Conservation (phyloP, 805 yeast species). For the Ogataea corticis region DNA sequence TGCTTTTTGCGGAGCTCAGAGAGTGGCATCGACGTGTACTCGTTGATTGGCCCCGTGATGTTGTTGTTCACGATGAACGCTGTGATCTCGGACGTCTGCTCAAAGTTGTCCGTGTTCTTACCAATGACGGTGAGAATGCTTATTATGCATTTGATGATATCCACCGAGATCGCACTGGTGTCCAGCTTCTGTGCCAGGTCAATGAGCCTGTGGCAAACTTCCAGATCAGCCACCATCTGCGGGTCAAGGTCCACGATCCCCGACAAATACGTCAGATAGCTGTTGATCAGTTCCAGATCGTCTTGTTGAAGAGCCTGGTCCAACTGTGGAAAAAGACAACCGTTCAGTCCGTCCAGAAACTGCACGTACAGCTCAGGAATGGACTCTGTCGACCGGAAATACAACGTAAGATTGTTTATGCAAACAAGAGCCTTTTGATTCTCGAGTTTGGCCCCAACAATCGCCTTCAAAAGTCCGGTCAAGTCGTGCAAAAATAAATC, state of each 20-base stretch:
- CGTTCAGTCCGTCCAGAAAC: conserved; percentile 9
- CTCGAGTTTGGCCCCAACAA: conserved; percentile 45
- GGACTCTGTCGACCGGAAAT: conserved; percentile 27
- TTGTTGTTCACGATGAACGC: conserved; percentile 29
- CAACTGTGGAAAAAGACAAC: conserved; percentile 18
- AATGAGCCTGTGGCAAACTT: conserved; percentile 4
- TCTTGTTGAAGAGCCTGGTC: conserved; percentile 3
- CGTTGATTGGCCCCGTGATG: conserved; percentile 20
- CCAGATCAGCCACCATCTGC: not conserved
- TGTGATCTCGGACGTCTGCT: conserved; percentile 20
- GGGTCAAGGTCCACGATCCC: conserved; percentile 16
- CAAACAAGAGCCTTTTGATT: conserved; percentile 59
- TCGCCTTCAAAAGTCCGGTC: conserved; percentile 38
- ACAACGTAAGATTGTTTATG: conserved; percentile 64
- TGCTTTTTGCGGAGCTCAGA: conserved; percentile 28
- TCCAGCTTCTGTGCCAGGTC: conserved; percentile 6
- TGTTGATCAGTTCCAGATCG: conserved; percentile 19
- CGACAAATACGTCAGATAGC: conserved; percentile 20
- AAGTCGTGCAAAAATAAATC: conserved; percentile 17
- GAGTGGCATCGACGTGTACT: conserved; percentile 14
- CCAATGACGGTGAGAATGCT: conserved; percentile 30
- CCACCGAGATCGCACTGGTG: conserved; percentile 14
- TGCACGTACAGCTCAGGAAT: conserved; percentile 21
- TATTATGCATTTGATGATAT: conserved; percentile 22
- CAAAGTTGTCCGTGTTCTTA: conserved; percentile 19